Conservation (phyloP, 2,329 filamentous ascomycete genomes). For the Torrubiella hemipterigena region DNA sequence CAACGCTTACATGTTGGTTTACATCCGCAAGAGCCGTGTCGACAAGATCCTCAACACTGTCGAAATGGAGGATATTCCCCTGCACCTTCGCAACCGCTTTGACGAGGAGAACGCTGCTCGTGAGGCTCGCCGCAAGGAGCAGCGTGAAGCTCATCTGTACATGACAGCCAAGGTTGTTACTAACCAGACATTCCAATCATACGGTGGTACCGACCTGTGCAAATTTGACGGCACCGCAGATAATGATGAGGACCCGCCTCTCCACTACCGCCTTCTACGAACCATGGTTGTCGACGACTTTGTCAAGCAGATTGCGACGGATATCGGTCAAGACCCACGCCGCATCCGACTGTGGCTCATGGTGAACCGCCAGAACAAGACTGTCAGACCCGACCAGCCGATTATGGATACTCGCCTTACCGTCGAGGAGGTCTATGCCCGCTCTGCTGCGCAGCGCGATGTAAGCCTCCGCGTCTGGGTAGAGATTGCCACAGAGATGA, state of each 20-base stretch:
- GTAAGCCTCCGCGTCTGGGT: conserved; percentile 75
- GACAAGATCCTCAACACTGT: conserved; percentile 72
- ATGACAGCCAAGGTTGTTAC: conserved; percentile 75
- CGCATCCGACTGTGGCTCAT: conserved; percentile 84
- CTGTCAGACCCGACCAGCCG: conserved; percentile 78
- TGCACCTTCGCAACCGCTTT: conserved; percentile 50
- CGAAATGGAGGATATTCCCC: conserved; percentile 64
- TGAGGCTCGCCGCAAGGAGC: conserved; percentile 73
- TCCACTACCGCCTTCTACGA: conserved; percentile 59
- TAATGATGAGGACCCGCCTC: conserved; percentile 58
- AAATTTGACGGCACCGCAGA: conserved; percentile 53
- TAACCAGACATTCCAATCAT: conserved; percentile 66
- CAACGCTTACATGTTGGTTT: conserved; percentile 98
- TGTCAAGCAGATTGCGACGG: conserved; percentile 54
- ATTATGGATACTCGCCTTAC: conserved; percentile 68
- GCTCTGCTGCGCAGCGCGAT: conserved; percentile 49
- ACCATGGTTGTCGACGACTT: conserved; percentile 69
- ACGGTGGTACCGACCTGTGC: conserved; percentile 76
- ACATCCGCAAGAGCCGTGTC: conserved; percentile 78
- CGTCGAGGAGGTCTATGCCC: conserved; percentile 54
- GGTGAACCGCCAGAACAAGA: conserved; percentile 98
- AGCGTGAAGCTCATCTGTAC: conserved; percentile 89
- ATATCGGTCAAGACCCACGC: conserved; percentile 55
- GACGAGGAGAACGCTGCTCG: conserved; percentile 69
- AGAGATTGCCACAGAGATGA: conserved; percentile 59